Evolutionary conservation across 73 alveolate species (phyloP), one percentile per base, ranked within the genome.

Genomic region (Tetrahymena borealis): DNA sequence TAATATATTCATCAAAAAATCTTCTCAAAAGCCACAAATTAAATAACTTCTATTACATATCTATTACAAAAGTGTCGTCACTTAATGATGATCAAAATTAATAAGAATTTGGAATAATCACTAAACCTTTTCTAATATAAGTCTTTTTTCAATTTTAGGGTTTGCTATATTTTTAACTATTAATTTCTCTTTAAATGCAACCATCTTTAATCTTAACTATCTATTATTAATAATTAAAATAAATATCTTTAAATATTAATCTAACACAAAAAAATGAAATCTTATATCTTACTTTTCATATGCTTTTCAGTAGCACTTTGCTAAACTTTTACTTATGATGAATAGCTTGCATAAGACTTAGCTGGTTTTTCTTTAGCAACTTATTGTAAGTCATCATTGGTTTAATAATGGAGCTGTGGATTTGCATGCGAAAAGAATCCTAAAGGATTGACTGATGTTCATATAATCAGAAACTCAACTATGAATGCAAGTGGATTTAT

Each of bases 401-500:
- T 60, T 24, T 0, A 60, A 60, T 3, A 60, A 60, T 60, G 85
- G 85, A 60, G 28, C 10, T 60, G 85, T 60, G 85, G 85, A 60
- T 60, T 3, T 18, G 85, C 85, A 24, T 60, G 85, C 28, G 85
- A 60, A 15, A 60, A 60, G 28, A 60, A 60, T 18, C 85, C 85
- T 18, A 4, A 60, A 60, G 85, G 85, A 13, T 28, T 93, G 90
- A 31, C 28, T 10, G 92, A 93, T 85, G 91, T 93, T 36, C 11
- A 40, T n/a, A 18, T 93, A 39, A 32, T 93, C 35, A 35, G 78
- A 39, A 93, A 93, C 91, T 32, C 91, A 7, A 93, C 93, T 15
- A 33, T 40, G 35, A 78, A 93, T 40, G 91, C 78, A 39, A 90
- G 93, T 37, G 95, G 95, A 32, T 93, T 16, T 93, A 39, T 92